A percentile compares a stretch with the other conserved stretches of the same genome.
phyloP scores from a whole-genome alignment of 139 green algal species.

The Chlamydomonas applanata region DNA sequence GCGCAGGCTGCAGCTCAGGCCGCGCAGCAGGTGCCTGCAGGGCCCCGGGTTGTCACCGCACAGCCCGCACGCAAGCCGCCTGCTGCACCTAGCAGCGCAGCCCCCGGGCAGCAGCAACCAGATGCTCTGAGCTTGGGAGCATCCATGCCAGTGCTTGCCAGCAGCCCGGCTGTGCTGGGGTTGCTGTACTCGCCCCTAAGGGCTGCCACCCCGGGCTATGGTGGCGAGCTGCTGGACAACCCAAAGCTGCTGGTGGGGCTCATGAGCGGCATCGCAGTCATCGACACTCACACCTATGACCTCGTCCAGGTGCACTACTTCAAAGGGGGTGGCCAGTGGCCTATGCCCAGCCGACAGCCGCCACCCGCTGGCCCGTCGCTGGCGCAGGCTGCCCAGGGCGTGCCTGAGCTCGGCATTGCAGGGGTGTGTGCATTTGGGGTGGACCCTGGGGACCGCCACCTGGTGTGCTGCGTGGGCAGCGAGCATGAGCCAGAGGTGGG shows the following conservation, averaged over 20 bases:
- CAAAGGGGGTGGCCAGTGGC: background rate
- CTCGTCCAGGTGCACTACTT: conserved; percentile 23
- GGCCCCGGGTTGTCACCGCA: conserved; percentile 26
- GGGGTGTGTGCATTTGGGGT: background rate
- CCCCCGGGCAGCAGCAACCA: background rate
- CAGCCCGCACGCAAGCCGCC: conserved; percentile 27
- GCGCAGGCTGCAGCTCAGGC: conserved; percentile 7
- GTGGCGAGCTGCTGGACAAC: background rate
- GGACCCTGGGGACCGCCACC: background rate
- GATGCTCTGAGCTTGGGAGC: background rate
- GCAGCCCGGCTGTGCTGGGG: background rate
- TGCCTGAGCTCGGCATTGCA: background rate
- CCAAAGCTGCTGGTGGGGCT: conserved; percentile 11
- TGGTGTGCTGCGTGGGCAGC: background rate
- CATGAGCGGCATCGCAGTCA: conserved; percentile 9
- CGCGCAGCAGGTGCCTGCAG: background rate
- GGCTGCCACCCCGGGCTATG: background rate
- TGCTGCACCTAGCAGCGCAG: conserved; percentile 8
- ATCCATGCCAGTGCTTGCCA: background rate
- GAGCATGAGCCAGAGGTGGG: background rate
- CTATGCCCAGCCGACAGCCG: no score
- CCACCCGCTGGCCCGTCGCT: background rate
- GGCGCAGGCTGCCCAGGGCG: background rate
- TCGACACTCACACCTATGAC: conserved; percentile 27
- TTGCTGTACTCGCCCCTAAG: conserved; percentile 9